These are phyloP conservation scores for Furcasterigmium furcatum DNA, from an alignment of 2,329 filamentous ascomycete species.

Conservation along the genomic window DNA sequence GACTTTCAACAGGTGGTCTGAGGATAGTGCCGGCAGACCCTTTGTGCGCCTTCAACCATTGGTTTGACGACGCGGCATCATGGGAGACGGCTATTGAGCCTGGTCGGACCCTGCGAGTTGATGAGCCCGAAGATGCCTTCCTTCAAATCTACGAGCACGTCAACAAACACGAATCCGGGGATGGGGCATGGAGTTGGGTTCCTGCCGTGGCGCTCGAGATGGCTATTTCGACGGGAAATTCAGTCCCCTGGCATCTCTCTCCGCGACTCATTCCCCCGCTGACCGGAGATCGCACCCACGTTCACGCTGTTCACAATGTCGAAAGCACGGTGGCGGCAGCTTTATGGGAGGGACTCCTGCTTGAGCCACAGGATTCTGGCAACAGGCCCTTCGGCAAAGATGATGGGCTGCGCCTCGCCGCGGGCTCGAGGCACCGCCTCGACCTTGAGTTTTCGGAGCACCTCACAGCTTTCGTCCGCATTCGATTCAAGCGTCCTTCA, in stretches of 20 bases:
- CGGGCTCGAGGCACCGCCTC: neutral
- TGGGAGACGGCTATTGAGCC: constrained; percentile 10
- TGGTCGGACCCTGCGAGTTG: constrained; percentile 3
- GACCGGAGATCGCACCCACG: neutral
- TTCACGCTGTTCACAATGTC: neutral
- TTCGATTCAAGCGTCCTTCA: neutral
- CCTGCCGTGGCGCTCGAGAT: too few species aligned
- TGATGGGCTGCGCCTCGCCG: neutral
- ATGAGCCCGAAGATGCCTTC: constrained; percentile 12
- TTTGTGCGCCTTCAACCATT: neutral
- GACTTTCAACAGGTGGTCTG: constrained; percentile 9
- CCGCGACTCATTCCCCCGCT: neutral
- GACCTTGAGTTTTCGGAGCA: neutral
- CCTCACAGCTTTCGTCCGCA: neutral
- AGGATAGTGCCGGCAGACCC: neutral
- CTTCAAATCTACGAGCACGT: constrained; percentile 13
- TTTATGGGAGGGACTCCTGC: too few species aligned
- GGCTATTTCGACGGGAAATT: neutral
- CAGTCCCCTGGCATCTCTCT: neutral
- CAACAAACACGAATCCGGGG: too few species aligned
- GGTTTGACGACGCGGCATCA: neutral
- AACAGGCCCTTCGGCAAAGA: too few species aligned
- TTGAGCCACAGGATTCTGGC: neutral
- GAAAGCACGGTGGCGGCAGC: neutral
- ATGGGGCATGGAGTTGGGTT: neutral